Evolutionary conservation across 192 early-diverging fungal species (phyloP).

Genomic region (Backusella parvicylindrica): DNA sequence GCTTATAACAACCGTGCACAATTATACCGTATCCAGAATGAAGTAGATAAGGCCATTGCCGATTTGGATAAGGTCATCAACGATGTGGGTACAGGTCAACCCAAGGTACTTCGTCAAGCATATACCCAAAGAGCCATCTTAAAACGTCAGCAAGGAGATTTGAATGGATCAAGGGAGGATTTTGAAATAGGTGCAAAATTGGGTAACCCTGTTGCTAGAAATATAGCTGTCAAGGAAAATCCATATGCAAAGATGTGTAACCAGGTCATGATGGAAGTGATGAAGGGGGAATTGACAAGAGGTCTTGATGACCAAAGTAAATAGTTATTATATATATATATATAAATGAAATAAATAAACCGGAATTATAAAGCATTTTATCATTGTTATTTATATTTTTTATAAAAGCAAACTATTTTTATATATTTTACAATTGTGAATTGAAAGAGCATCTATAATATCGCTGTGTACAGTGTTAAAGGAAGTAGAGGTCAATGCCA

Average conservation of each 20-base stretch:
- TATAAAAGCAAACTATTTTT: neutral
- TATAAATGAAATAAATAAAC: neutral
- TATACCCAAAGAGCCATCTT: constrained; percentile 52
- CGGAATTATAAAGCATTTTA: neutral
- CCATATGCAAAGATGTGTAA: constrained; percentile 43
- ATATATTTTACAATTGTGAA: neutral
- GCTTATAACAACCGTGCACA: constrained; percentile 53
- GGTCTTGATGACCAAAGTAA: neutral
- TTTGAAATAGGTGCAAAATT: constrained; percentile 44
- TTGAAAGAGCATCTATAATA: neutral
- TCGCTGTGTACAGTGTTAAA: neutral
- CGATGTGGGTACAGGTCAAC: constrained; percentile 32
- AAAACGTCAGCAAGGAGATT: constrained; percentile 38
- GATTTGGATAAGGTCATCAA: constrained; percentile 46
- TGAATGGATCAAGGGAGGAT: constrained; percentile 41
- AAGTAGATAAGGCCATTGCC: constrained; percentile 32
- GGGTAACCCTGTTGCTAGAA: constrained; percentile 48
- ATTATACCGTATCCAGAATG: constrained; percentile 40
- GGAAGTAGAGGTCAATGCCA: neutral
- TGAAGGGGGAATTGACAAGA: constrained; percentile 20
- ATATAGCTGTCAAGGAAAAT: constrained; percentile 44
- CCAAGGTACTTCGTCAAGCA: constrained; percentile 44
- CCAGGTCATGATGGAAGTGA: constrained; percentile 33
- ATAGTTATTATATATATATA: neutral
- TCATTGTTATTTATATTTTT: neutral